Conservation (phyloP, 2,329 filamentous ascomycete genomes). For the Dactylellina haptotyla region DNA sequence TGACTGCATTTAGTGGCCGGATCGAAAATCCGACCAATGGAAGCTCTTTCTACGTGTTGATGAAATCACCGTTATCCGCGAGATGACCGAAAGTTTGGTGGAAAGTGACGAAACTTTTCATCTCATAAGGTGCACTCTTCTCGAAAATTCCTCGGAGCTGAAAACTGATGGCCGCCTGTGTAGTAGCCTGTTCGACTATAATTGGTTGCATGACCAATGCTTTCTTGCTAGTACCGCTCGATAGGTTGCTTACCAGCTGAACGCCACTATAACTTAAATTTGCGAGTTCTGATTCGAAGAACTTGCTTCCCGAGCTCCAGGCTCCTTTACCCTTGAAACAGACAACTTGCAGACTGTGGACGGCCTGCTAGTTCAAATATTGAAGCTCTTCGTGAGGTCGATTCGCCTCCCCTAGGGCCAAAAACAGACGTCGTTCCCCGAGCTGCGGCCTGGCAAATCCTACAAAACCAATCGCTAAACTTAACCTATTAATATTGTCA, state of each 20-base stretch:
- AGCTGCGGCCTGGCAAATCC: background rate
- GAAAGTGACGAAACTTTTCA: constrained; percentile 2
- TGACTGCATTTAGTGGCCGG: constrained; percentile 38
- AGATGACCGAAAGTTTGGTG: constrained; percentile 14
- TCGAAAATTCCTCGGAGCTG: constrained; percentile 25
- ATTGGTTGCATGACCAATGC: constrained; percentile 20
- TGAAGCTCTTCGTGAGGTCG: background rate
- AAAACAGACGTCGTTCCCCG: background rate
- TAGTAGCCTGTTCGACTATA: constrained; percentile 24
- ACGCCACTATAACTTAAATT: constrained; percentile 27
- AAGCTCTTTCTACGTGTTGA: constrained; percentile 31
- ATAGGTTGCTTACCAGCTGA: constrained; percentile 27
- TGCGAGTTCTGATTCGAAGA: constrained; percentile 30
- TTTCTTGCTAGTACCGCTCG: constrained; percentile 6
- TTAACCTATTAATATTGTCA: constrained; percentile 13
- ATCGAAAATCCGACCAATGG: constrained; percentile 48
- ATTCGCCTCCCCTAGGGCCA: background rate
- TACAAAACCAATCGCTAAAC: background rate
- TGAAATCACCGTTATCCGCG: constrained; percentile 14
- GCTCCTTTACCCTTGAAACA: background rate
- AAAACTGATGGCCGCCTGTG: constrained; percentile 14
- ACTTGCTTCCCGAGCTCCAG: constrained; percentile 36
- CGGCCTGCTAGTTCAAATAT: background rate
- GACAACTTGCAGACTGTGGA: constrained; percentile 1
- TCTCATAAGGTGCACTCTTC: constrained; percentile 7